phyloP scores from a whole-genome alignment of 768 basidiomycete species.

The Tylopilus intermedius region DNA sequence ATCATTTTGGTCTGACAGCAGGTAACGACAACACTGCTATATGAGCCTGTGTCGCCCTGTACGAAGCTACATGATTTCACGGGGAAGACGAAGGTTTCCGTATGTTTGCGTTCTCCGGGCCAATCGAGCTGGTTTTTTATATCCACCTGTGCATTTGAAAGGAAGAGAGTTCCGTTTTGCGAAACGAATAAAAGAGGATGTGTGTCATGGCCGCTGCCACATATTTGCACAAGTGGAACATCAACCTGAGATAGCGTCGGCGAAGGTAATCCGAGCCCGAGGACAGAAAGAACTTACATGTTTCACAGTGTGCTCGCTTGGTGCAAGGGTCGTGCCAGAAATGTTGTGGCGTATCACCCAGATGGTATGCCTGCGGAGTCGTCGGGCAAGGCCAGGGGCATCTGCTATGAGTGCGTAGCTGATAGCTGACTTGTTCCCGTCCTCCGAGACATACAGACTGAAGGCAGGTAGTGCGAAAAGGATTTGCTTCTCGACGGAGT shows the following conservation, averaged over 20 bases:
- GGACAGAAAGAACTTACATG: conserved; percentile 37
- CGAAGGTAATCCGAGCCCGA: conserved; percentile 5
- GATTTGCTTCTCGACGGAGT: conserved; percentile 65
- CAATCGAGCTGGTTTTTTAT: conserved; percentile 24
- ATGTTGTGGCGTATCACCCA: conserved; percentile 60
- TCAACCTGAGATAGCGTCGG: conserved; percentile 36
- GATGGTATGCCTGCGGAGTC: conserved; percentile 45
- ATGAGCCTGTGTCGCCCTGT: conserved; percentile 10
- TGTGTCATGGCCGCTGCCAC: conserved; percentile 26
- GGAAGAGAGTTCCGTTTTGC: conserved; percentile 30
- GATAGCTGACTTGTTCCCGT: conserved; percentile 35
- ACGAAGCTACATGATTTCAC: conserved; percentile 27
- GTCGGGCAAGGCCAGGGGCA: conserved; percentile 40
- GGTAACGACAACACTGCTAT: conserved; percentile 13
- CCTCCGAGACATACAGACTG: conserved; percentile 34
- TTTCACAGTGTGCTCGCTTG: conserved; percentile 38
- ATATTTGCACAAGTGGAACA: conserved; percentile 37
- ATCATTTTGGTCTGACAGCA: conserved; percentile 18
- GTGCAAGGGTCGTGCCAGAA: conserved; percentile 29
- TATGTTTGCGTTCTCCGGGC: conserved; percentile 25
- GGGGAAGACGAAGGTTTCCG: conserved; percentile 30
- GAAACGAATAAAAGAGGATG: conserved; percentile 32
- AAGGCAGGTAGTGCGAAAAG: conserved; percentile 57
- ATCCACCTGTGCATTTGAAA: conserved; percentile 27
- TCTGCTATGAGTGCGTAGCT: conserved; percentile 54